These are phyloP conservation scores for Diaporthe capsici DNA, from an alignment of 2,329 filamentous ascomycete genomes.

Conservation along the genomic window DNA sequence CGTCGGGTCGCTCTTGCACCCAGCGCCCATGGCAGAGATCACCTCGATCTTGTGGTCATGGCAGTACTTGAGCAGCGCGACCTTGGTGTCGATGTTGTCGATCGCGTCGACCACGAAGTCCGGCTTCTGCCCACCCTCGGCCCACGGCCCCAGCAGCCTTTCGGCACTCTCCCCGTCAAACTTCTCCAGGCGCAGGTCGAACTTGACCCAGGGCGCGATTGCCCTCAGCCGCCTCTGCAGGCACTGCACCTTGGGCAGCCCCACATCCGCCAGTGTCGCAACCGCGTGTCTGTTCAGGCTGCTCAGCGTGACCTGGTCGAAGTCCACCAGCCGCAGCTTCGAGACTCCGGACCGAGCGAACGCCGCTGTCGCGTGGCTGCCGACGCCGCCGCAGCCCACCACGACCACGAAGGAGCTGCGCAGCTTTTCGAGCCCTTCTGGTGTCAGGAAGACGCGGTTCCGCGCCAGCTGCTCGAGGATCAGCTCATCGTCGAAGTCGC, in stretches of 20 bases:
- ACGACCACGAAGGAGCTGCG: constrained; percentile 88
- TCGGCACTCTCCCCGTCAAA: constrained; percentile 79
- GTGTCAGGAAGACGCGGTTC: constrained; percentile 90
- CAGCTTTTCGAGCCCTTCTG: constrained; percentile 84
- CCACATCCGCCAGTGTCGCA: constrained; percentile 93
- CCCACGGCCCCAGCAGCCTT: constrained; percentile 77
- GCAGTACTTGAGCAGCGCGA: constrained; percentile 90
- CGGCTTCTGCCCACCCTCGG: constrained; percentile 71
- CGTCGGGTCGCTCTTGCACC: constrained; percentile 90
- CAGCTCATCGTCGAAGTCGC: constrained; percentile 81
- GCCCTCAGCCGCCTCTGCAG: constrained; percentile 85
- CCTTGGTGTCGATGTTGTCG: constrained; percentile 98
- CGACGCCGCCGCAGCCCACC: constrained; percentile 94
- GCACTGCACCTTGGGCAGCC: constrained; percentile 90
- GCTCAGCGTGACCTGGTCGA: constrained; percentile 96
- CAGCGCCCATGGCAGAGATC: constrained; percentile 96
- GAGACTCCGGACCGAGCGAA: constrained; percentile 91
- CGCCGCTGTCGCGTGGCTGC: constrained; percentile 89
- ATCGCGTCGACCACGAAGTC: constrained; percentile 97
- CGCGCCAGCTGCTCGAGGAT: constrained; percentile 95
- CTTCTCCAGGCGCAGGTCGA: constrained; percentile 88
- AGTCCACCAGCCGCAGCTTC: constrained; percentile 91
- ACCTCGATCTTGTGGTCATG: constrained; percentile 82
- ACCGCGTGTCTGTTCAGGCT: constrained; percentile 97
- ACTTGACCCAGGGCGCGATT: constrained; percentile 91